phyloP scores from a whole-genome alignment of 2,329 filamentous ascomycete species.

The Trichoderma atrobrunneum region DNA sequence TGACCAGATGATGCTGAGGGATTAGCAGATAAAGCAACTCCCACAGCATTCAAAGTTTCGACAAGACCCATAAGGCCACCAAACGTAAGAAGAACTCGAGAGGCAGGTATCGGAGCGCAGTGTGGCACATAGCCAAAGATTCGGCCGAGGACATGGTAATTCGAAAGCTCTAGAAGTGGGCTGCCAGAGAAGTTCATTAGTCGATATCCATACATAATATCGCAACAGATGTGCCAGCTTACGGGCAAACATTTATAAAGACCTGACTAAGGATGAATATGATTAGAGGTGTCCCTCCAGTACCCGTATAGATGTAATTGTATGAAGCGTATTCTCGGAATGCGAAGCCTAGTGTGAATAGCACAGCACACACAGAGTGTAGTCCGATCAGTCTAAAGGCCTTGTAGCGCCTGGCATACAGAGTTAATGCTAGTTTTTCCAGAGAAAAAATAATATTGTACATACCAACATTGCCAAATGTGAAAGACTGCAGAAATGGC shows the following conservation, averaged over 20 bases:
- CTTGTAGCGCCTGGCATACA: background rate
- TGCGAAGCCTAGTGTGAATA: background rate
- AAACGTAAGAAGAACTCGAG: background rate
- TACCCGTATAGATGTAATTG: background rate
- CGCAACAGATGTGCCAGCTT: background rate
- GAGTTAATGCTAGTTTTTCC: background rate
- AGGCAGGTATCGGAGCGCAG: background rate
- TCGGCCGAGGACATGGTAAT: slow-evolving; percentile 3
- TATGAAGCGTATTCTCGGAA: background rate
- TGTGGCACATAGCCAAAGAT: background rate
- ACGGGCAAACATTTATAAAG: slow-evolving; percentile 1
- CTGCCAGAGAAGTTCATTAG: background rate
- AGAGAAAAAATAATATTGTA: too few relatives aligned
- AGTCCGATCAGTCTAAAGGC: background rate
- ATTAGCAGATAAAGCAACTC: background rate
- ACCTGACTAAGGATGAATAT: background rate
- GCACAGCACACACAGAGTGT: background rate
- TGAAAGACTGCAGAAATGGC: background rate
- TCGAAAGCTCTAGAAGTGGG: background rate
- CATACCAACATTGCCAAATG: slow-evolving; percentile 1
- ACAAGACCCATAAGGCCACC: background rate
- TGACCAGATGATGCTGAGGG: background rate
- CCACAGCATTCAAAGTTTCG: slow-evolving; percentile 1
- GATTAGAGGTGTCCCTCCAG: background rate
- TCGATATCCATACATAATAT: too few relatives aligned